phyloP scores from a whole-genome alignment of 78 protist genomes.

The Dictyostelium capitatum region DNA sequence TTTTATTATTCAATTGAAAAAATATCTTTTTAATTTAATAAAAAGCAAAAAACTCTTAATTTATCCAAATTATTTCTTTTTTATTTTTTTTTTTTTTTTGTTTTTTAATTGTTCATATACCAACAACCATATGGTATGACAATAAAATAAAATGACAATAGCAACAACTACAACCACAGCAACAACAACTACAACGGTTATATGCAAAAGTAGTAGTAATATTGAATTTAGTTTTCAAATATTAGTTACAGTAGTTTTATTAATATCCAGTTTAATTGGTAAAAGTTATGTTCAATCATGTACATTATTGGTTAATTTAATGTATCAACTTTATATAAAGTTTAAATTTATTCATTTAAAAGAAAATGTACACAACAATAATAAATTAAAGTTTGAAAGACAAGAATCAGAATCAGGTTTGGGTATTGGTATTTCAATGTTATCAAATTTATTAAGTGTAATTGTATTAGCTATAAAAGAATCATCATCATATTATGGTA shows the following conservation, averaged over 20 bases:
- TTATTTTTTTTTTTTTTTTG: too few relatives aligned
- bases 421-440: not conserved
- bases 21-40: too few relatives aligned
- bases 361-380: not conserved
- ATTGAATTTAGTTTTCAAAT: conserved; percentile 1
- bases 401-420: not conserved
- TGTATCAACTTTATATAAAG: not conserved
- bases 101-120: too few relatives aligned
- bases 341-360: not conserved
- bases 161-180: too few relatives aligned
- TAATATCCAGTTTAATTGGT: not conserved
- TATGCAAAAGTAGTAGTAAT: not conserved
- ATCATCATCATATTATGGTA: not conserved
- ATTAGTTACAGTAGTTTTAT: not conserved
- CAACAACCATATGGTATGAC: too few relatives aligned
- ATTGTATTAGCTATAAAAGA: not conserved
- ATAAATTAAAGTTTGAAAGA: not conserved
- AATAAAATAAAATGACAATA: too few relatives aligned
- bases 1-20: too few relatives aligned
- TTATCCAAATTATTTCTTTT: too few relatives aligned
- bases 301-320: not conserved
- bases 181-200: not conserved
- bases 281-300: not conserved
- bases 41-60: too few relatives aligned
- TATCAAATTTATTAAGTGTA: not conserved